Evolutionary conservation across 78 protist species (phyloP).

Genomic region (Cavenderia fasciculata): DNA sequence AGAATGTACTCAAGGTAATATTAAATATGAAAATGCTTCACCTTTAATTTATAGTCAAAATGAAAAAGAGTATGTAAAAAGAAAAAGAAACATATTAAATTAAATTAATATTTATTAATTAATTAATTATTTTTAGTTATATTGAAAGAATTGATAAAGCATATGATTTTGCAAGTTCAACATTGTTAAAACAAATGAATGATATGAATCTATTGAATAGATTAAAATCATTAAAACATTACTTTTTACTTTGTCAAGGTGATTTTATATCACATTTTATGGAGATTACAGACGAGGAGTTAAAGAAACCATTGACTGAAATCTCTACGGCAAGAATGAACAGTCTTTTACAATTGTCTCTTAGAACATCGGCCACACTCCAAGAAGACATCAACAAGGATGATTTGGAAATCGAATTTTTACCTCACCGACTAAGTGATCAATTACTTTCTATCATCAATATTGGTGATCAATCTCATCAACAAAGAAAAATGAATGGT

Average conservation of each 20-base stretch:
- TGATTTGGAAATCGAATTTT: slow-evolving; percentile 77
- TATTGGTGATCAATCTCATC: neutral
- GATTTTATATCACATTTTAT: slow-evolving; percentile 90
- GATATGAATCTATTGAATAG: slow-evolving; percentile 63
- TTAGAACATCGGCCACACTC: slow-evolving; percentile 44
- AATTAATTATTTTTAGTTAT: no score
- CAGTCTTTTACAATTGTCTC: slow-evolving; percentile 72
- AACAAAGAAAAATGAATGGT: neutral
- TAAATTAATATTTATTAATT: no score
- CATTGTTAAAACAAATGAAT: slow-evolving; percentile 41
- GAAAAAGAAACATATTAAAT: no score
- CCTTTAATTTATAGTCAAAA: no score
- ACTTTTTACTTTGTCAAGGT: slow-evolving; percentile 88
- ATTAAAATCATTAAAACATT: slow-evolving; percentile 78
- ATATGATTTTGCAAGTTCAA: slow-evolving; percentile 55
- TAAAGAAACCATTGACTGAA: slow-evolving; percentile 63
- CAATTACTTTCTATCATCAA: slow-evolving; percentile 76
- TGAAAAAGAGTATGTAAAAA: no score
- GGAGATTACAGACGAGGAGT: slow-evolving; percentile 85
- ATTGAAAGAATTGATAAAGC: slow-evolving; percentile 62
- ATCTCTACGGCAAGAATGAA: slow-evolving; percentile 67
- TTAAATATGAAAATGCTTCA: no score
- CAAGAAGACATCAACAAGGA: slow-evolving; percentile 82
- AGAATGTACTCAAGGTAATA: slow-evolving; percentile 81
- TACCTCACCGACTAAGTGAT: slow-evolving; percentile 37